Conservation (phyloP, 202 grass and related monocot genomes). For the Zoysia matrella region DNA sequence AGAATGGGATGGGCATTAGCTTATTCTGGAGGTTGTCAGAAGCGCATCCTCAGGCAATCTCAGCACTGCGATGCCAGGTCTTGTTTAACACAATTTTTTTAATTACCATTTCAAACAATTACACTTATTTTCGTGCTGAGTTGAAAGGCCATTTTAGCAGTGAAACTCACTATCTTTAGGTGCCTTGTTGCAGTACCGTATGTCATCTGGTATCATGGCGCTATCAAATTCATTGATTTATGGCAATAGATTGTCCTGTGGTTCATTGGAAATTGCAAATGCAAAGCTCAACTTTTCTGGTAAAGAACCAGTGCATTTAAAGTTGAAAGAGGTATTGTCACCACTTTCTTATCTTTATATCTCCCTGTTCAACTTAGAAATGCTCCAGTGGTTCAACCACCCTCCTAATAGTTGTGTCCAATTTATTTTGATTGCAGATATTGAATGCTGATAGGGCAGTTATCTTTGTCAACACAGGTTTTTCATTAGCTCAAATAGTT, state of each 20-base stretch:
- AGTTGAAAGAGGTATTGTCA: slow-evolving; percentile 73
- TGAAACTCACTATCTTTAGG: slow-evolving; percentile 33
- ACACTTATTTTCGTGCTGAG: slow-evolving; percentile 34
- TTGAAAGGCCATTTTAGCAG: slow-evolving; percentile 25
- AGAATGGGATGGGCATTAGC: slow-evolving; percentile 93
- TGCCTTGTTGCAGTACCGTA: slow-evolving; percentile 79
- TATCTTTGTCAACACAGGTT: slow-evolving; percentile 85
- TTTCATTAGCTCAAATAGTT: slow-evolving; percentile 12
- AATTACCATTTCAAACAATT: not conserved
- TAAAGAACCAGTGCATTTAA: slow-evolving; percentile 51
- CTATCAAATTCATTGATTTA: slow-evolving; percentile 92
- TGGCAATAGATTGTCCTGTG: slow-evolving; percentile 77
- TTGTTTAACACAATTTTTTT: slow-evolving; percentile 22
- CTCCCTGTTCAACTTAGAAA: slow-evolving; percentile 35
- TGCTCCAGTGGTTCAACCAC: slow-evolving; percentile 13
- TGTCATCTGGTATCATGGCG: slow-evolving; percentile 97
- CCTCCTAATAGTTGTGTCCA: slow-evolving; percentile 1
- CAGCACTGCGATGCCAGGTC: slow-evolving; percentile 88
- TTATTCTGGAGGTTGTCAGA: slow-evolving; percentile 98
- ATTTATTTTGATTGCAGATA: slow-evolving; percentile 70
- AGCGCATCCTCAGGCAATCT: slow-evolving; percentile 94
- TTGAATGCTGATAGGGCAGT: slow-evolving; percentile 73
- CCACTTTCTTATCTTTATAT: slow-evolving; percentile 13
- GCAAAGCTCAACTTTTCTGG: slow-evolving; percentile 75
- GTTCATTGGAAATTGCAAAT: slow-evolving; percentile 81